Evolutionary conservation across 2,329 filamentous ascomycete species (phyloP), one percentile per base, ranked within the genome.

Genomic region (Botrytis fragariae): DNA sequence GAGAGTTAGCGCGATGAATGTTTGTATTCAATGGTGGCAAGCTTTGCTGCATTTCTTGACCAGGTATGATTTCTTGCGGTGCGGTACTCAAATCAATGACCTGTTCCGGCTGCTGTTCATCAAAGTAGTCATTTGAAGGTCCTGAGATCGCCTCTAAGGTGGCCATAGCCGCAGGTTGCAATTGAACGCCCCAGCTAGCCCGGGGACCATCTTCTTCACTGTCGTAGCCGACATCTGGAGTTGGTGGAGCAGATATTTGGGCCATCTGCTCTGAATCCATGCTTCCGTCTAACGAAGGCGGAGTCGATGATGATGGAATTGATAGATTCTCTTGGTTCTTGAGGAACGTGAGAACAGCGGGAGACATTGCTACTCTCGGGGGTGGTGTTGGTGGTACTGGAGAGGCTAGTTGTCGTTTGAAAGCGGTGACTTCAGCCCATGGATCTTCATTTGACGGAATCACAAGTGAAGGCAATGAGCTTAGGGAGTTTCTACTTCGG

Each of bases 181-280:
- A 89, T 77, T 88, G 88, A 45, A 94, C 88, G 2, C 92, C 92
- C 72, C 72, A 73, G 42, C 85, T 76, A 59, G 84, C 86, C 93
- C 94, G 97, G 74, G 87, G 84, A 64, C 89, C 88, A 29, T 86
- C 84, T 44, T 89, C 84, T 16, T 85, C 84, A 45, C 89, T 86
- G 35, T 85, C 84, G 73, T 85, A 84, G 25, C 86, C 89, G 76
- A 93, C 87, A 74, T 95, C 87, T 22, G 95, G 95, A 0, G 95
- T 98, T 18, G 93, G 90, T 8, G 95, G 94, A 67, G 93, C 93
- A 79, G 94, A 97, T 81, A 94, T 87, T 71, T 87, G 88, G 2
- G 94, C 93, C 82, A 97, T 88, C 81, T 97, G 94, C 80, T 98
- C 95, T 3, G 95, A 97, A 14, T 90, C 92, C 79, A 96, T 84